Conservation (phyloP, 805 yeast genomes). For the Metahyphopichia silvanorum region DNA sequence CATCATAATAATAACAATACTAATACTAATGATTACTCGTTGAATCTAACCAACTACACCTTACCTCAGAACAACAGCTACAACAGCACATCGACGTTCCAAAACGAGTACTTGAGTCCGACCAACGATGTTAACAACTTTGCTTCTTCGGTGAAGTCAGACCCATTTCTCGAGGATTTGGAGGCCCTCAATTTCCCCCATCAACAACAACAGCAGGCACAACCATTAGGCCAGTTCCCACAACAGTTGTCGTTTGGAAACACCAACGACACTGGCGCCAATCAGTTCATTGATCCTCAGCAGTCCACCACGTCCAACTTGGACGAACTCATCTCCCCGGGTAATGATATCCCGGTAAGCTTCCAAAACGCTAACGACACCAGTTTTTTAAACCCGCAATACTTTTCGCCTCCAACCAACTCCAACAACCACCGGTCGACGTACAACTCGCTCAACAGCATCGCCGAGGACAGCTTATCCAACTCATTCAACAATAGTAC, state of each 20-base stretch:
- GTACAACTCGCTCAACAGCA: constrained; percentile 27
- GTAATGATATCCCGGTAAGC: constrained; percentile 7
- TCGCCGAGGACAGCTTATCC: constrained; percentile 25
- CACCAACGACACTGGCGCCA: constrained; percentile 2
- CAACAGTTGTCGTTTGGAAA: constrained; percentile 9
- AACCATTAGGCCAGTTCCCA: constrained; percentile 4
- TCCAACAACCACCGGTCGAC: constrained; percentile 16
- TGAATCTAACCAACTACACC: too few species aligned
- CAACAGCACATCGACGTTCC: not conserved
- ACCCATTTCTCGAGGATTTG: constrained; percentile 31
- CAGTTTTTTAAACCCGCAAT: constrained; percentile 32
- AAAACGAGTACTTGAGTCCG: constrained; percentile 3
- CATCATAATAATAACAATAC: not conserved
- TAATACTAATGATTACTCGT: not conserved
- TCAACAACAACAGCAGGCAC: constrained; percentile 2
- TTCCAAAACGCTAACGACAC: constrained; percentile 2
- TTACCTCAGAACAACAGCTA: constrained; percentile 4
- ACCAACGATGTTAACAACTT: constrained; percentile 1
- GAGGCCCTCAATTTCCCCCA: constrained; percentile 16
- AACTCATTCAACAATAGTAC: constrained; percentile 9
- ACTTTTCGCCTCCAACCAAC: constrained; percentile 42
- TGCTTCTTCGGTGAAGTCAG: constrained; percentile 8
- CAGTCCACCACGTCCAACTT: constrained; percentile 21
- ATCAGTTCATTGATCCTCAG: constrained; percentile 9
- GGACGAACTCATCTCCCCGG: constrained; percentile 38